Percentiles rank a stretch among this genome's conserved stretches.
phyloP scores from a whole-genome alignment of 306 rosid species.

The Sindora glabra region DNA sequence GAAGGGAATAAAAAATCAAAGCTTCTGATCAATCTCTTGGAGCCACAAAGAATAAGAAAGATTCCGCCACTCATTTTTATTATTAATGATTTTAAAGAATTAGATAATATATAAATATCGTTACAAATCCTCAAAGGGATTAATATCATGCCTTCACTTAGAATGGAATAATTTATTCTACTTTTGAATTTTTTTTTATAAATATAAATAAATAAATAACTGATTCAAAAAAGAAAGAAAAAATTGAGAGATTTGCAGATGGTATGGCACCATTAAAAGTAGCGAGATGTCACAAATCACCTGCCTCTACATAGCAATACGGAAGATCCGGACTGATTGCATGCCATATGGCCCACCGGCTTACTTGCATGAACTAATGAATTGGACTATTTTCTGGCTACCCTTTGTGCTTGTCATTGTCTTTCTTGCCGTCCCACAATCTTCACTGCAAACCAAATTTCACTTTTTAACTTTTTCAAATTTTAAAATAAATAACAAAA shows the following conservation, averaged over 20 bases:
- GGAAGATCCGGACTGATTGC: constrained; percentile 17
- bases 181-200: too few species aligned
- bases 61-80: too few species aligned
- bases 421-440: constrained; percentile 10
- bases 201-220: too few species aligned
- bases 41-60: too few species aligned
- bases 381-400: constrained; percentile 1
- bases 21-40: too few species aligned
- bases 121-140: too few species aligned
- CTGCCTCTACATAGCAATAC: constrained; percentile 1
- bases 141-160: too few species aligned
- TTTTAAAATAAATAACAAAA: neutral
- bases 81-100: too few species aligned
- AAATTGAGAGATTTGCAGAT: neutral
- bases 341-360: neutral
- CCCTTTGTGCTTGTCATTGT: constrained; percentile 19
- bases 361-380: constrained; percentile 20
- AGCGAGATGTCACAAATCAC: neutral
- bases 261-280: neutral
- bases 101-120: too few species aligned
- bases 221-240: too few species aligned
- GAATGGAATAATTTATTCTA: too few species aligned
- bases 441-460: neutral
- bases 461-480: neutral
- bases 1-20: too few species aligned